Base-by-base conservation (phyloP, 2,329 filamentous ascomycete species). In the Scortechinia acanthostroma region DNA sequence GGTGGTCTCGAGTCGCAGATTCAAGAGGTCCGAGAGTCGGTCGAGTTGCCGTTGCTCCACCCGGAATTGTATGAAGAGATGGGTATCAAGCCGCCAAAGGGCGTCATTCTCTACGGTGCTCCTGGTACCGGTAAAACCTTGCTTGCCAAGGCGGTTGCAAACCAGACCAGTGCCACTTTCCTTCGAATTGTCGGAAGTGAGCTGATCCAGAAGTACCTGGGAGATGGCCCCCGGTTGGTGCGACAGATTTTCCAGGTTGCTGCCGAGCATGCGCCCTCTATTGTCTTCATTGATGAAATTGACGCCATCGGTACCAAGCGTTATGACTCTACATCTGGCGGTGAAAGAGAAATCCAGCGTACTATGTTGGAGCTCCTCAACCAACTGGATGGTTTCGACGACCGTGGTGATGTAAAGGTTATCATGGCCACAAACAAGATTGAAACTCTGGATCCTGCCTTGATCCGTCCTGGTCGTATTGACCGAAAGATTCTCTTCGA, bases 401-500 rank as follows among this genome's bases (percentile, higher is more conserved):
- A 98, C 65, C 88, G 93, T 49, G 94, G 93, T 55, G 93, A 98
- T 61, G 91, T 98, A 67, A 98, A 98, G 74, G 93, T 98, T 50
- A 91, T 98, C 65, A 97, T 98, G 91, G 94, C 93, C 13, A 98
- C 93, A 53, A 98, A 98, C 82, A 98, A 98, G 80, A 98, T 98
- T 54, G 94, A 98, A 55, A 95, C 89, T 3, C 76, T 98, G 21
- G 94, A 98, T 60, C 93, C 93, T 46, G 93, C 93, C 16, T 75
- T 98, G 54, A 98, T 98, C 60, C 86, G 93, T 53, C 93, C 93
- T 40, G 93, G 93, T 51, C 91, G 93, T 76, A 98, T 98, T 64
- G 93, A 98, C 66, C 85, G 93, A 56, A 98, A 98, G 79, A 98
- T 98, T 51, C 68, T 84, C 50, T 88, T 83, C 58, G 76, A 80